A percentile compares a stretch with the other conserved stretches of the same genome.
Conservation (phyloP, 306 rosid genomes). For the Pyrus betulifolia region DNA sequence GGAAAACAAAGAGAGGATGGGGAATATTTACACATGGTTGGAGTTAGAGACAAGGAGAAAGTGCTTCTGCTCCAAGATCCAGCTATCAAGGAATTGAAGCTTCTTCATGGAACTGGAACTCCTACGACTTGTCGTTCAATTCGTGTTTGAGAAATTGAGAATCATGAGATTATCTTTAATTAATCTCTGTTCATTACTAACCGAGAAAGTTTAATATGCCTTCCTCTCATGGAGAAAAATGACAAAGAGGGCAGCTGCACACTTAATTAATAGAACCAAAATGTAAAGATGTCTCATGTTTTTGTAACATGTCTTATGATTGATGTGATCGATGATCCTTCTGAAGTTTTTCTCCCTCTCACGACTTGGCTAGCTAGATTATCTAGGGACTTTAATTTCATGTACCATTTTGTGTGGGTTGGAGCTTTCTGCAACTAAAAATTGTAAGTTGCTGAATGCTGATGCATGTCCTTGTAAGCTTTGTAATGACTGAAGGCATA, state of each 20-base stretch:
- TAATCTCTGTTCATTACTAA: neutral
- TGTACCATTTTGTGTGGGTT: too few relatives aligned
- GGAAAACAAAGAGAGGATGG: conserved; percentile 87
- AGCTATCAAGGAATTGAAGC: conserved; percentile 71
- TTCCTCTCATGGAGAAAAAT: neutral
- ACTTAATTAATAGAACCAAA: too few relatives aligned
- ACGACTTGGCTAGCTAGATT: neutral
- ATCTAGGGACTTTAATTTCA: neutral
- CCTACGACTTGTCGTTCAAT: conserved; percentile 39
- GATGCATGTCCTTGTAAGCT: neutral
- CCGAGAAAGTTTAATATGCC: neutral
- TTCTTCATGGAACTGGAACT: conserved; percentile 32
- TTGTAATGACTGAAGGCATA: neutral
- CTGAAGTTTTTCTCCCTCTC: neutral
- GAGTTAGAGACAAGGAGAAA: conserved; percentile 86
- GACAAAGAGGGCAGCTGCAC: too few relatives aligned
- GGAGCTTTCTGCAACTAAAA: too few relatives aligned
- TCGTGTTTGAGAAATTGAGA: conserved; percentile 29
- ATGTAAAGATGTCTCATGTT: too few relatives aligned
- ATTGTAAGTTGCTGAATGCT: too few relatives aligned
- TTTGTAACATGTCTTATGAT: too few relatives aligned
- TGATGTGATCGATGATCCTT: too few relatives aligned
- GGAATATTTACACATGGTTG: conserved; percentile 90
- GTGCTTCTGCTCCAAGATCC: conserved; percentile 83
- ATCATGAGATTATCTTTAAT: neutral